Percentiles rank a stretch among this genome's conserved stretches.
Conservation (phyloP, 139 green algal species). For the Nannochloris sp. region DNA sequence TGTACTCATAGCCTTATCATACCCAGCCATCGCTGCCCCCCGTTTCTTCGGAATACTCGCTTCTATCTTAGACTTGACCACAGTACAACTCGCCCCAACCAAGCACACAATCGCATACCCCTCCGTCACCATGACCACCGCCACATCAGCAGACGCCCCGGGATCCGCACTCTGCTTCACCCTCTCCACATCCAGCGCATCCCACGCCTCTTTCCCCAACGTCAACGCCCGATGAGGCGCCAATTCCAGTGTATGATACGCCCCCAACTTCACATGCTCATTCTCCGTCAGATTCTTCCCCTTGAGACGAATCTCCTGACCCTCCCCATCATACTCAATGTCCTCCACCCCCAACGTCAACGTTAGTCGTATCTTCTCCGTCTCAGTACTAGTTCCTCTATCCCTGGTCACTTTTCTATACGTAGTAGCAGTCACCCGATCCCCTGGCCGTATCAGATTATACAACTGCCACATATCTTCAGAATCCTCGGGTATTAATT, state of each 20-base stretch:
- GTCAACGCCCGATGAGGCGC: constrained; percentile 70
- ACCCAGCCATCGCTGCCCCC: constrained; percentile 73
- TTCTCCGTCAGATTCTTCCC: constrained; percentile 64
- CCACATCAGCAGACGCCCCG: constrained; percentile 74
- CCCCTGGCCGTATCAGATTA: constrained; percentile 72
- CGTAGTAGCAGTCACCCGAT: constrained; percentile 50
- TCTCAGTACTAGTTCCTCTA: constrained; percentile 46
- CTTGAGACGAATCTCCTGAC: constrained; percentile 28
- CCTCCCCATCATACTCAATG: constrained; percentile 81
- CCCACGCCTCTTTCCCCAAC: constrained; percentile 75
- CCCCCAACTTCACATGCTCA: constrained; percentile 86
- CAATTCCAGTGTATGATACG: constrained; percentile 93
- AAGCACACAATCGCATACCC: constrained; percentile 82
- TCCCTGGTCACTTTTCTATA: constrained; percentile 40
- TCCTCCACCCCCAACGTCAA: constrained; percentile 65
- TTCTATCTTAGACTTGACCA: constrained; percentile 72
- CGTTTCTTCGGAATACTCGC: constrained; percentile 79
- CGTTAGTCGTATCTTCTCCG: constrained; percentile 72
- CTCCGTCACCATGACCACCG: constrained; percentile 85
- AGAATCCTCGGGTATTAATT: constrained; percentile 71
- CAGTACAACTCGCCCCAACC: constrained; percentile 71
- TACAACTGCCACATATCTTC: constrained; percentile 94
- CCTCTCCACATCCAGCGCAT: constrained; percentile 71
- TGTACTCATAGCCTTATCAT: constrained; percentile 73
- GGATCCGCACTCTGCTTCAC: constrained; percentile 60